phyloP scores from a whole-genome alignment of 225 moss, liverwort and hornwort genomes.

The Straminergon stramineum region DNA sequence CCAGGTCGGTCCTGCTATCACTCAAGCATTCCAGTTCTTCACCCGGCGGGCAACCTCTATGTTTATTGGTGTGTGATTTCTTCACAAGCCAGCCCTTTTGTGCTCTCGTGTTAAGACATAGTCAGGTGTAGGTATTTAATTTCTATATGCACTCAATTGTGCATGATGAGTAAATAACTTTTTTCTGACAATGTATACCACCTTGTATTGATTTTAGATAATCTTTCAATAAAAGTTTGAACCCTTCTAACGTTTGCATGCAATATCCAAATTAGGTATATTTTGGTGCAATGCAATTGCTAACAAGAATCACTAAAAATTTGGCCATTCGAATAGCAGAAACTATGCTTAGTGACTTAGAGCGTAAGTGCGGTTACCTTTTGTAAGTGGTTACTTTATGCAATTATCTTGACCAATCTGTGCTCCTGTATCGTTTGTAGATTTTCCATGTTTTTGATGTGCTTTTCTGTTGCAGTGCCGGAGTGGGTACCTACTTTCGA shows the following conservation, averaged over 20 bases:
- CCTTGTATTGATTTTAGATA: background rate
- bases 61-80: slow-evolving; percentile 35
- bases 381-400: background rate
- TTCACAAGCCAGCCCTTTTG: background rate
- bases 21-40: slow-evolving; percentile 59
- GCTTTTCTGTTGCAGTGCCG: slow-evolving; percentile 42
- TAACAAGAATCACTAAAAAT: background rate
- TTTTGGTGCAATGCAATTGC: background rate
- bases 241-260: background rate
- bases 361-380: background rate
- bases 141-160: background rate
- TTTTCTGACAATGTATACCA: background rate
- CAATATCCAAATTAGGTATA: background rate
- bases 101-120: background rate
- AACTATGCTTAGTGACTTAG: background rate
- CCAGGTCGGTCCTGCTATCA: slow-evolving; percentile 58
- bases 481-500: slow-evolving; percentile 75
- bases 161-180: background rate
- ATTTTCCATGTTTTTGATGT: background rate
- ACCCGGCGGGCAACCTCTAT: slow-evolving; percentile 57
- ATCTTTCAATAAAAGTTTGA: background rate
- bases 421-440: background rate
- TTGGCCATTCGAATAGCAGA: background rate
- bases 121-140: background rate
- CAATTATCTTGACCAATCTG: background rate